phyloP scores from a whole-genome alignment of 2,329 filamentous ascomycete genomes.

The Bipolaris gigantea region DNA sequence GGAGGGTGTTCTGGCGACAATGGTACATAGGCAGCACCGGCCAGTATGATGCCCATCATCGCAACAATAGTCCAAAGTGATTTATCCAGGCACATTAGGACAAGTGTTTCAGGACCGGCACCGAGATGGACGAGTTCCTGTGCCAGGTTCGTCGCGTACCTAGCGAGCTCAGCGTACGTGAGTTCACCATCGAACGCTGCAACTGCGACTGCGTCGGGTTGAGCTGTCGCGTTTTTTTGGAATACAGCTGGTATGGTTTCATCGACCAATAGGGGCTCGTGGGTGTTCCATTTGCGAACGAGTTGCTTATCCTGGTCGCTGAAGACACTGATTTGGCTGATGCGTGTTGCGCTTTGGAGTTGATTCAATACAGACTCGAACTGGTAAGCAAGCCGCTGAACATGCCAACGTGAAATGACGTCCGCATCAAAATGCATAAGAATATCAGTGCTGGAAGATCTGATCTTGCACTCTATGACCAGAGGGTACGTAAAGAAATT shows the following conservation, averaged over 20 bases:
- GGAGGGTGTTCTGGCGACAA: slow-evolving; percentile 32
- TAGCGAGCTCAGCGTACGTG: slow-evolving; percentile 31
- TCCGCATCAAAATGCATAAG: slow-evolving; percentile 33
- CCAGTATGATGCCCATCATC: slow-evolving; percentile 42
- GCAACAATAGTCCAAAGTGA: slow-evolving; percentile 43
- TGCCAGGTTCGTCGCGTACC: slow-evolving; percentile 30
- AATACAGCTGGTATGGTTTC: slow-evolving; percentile 34
- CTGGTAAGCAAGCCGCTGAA: slow-evolving; percentile 35
- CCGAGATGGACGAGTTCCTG: slow-evolving; percentile 35
- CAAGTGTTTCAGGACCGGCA: slow-evolving; percentile 38
- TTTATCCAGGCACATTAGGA: slow-evolving; percentile 43
- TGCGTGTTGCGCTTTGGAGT: slow-evolving; percentile 24
- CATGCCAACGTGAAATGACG: slow-evolving; percentile 32
- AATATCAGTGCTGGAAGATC: slow-evolving; percentile 23
- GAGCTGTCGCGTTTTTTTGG: slow-evolving; percentile 20
- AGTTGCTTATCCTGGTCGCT: slow-evolving; percentile 33
- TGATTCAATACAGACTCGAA: slow-evolving; percentile 34
- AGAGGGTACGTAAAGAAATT: slow-evolving; percentile 42
- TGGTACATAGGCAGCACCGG: slow-evolving; percentile 40
- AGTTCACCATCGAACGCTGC: slow-evolving; percentile 37
- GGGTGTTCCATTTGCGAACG: slow-evolving; percentile 28
- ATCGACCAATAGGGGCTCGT: slow-evolving; percentile 24
- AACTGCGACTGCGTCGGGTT: slow-evolving; percentile 28
- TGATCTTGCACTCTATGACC: slow-evolving; percentile 37
- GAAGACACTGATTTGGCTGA: slow-evolving; percentile 31